phyloP scores from a whole-genome alignment of 2,329 filamentous ascomycete genomes.

The Exophiala xenobiotica region DNA sequence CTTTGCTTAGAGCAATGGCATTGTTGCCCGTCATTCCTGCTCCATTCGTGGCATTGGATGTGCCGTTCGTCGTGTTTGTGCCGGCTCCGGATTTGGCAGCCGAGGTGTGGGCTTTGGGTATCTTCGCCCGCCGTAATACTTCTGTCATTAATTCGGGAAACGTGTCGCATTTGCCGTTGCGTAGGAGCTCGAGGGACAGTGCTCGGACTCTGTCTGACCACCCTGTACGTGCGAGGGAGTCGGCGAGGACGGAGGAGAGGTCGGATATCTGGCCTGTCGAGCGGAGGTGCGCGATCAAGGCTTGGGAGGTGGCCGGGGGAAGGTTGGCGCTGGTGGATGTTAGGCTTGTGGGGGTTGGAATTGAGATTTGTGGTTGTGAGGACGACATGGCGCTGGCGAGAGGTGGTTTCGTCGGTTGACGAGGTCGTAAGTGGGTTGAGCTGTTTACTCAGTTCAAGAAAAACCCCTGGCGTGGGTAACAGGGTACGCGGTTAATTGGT shows the following conservation, averaged over 20 bases:
- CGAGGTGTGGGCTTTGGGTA: slow-evolving; percentile 23
- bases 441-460: background rate
- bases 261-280: slow-evolving; percentile 50
- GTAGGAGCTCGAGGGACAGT: slow-evolving; percentile 57
- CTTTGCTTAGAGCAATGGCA: slow-evolving; percentile 35
- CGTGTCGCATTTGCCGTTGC: slow-evolving; percentile 56
- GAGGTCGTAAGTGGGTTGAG: background rate
- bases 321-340: slow-evolving; percentile 16
- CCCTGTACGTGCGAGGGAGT: slow-evolving; percentile 57
- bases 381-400: background rate
- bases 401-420: background rate
- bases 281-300: slow-evolving; percentile 28
- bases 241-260: slow-evolving; percentile 55
- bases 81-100: slow-evolving; percentile 6
- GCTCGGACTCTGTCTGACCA: slow-evolving; percentile 58
- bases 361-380: slow-evolving; percentile 10
- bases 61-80: slow-evolving; percentile 15
- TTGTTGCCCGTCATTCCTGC: slow-evolving; percentile 24
- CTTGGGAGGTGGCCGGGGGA: slow-evolving; percentile 19
- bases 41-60: slow-evolving; percentile 8
- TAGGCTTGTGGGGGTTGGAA: slow-evolving; percentile 22
- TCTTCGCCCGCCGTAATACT: slow-evolving; percentile 49
- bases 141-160: slow-evolving; percentile 57
- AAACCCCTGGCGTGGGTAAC: too few species aligned
- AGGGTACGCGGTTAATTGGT: background rate